A percentile compares a stretch with the other conserved stretches of the same genome.
Conservation (phyloP, 345 rosid genomes). For the Lepidium africanum region DNA sequence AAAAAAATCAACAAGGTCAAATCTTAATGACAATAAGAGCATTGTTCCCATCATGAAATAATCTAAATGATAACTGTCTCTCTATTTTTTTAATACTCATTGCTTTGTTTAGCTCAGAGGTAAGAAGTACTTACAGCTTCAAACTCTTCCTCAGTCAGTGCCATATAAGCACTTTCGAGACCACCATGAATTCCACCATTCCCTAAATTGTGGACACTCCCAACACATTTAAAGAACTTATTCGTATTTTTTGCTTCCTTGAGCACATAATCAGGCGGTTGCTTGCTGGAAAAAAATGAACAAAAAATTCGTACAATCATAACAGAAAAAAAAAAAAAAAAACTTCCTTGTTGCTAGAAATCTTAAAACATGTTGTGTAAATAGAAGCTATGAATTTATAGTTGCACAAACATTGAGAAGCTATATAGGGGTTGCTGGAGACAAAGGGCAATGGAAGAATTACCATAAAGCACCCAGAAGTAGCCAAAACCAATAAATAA, state of each 20-base stretch:
- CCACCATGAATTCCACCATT: slow-evolving; percentile 46
- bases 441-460: not conserved
- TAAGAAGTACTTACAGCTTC: slow-evolving; percentile 70
- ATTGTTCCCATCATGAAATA: not conserved
- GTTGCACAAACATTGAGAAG: not conserved
- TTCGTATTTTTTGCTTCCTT: slow-evolving; percentile 86
- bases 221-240: slow-evolving; percentile 91
- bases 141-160: slow-evolving; percentile 77
- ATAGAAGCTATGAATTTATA: not conserved
- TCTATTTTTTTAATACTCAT: slow-evolving; percentile 2
- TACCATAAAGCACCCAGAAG: not conserved
- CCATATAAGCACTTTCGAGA: slow-evolving; percentile 62
- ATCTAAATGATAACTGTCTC: not conserved
- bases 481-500: not conserved
- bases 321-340: not conserved
- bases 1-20: not conserved
- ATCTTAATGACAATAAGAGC: not conserved
- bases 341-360: not conserved
- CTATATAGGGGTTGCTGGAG: not conserved
- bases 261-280: slow-evolving; percentile 93
- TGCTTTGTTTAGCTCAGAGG: not conserved
- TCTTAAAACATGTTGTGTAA: not conserved
- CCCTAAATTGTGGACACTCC: slow-evolving; percentile 66
- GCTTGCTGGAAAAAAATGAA: slow-evolving; percentile 50
- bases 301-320: slow-evolving; percentile 16